Conservation (phyloP, 306 rosid species). For the Pterocarpus macrocarpus region DNA sequence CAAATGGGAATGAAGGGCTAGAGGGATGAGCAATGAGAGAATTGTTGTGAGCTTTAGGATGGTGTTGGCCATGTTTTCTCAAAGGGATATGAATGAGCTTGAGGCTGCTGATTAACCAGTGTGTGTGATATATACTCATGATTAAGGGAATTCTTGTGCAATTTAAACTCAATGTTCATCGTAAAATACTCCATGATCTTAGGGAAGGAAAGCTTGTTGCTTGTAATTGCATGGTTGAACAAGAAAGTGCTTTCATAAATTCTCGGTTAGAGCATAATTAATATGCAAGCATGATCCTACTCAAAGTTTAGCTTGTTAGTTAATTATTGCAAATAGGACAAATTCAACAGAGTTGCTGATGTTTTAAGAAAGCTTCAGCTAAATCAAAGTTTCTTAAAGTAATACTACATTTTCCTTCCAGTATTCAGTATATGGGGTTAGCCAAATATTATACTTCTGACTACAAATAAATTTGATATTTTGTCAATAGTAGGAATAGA, state of each 20-base stretch:
- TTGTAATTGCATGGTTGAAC: constrained; percentile 48
- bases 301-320: background rate
- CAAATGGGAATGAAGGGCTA: constrained; percentile 37
- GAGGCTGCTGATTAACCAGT: background rate
- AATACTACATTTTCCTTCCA: background rate
- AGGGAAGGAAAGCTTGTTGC: constrained; percentile 50
- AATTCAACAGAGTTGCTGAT: constrained; percentile 40
- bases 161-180: constrained; percentile 42
- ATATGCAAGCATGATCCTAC: constrained; percentile 21
- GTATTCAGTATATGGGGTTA: background rate
- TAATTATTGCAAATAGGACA: constrained; percentile 24
- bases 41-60: constrained; percentile 57
- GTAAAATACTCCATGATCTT: constrained; percentile 51
- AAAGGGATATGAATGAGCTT: background rate
- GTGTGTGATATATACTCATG: background rate
- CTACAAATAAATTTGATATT: background rate
- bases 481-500: background rate
- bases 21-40: constrained; percentile 49
- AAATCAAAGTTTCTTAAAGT: background rate
- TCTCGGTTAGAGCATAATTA: constrained; percentile 47
- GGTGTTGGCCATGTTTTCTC: constrained; percentile 56
- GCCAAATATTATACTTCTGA: background rate
- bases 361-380: constrained; percentile 44
- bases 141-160: constrained; percentile 5
- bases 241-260: constrained; percentile 34